phyloP scores from a whole-genome alignment of 352 stramenopile species.

The Pythium dissimile region DNA sequence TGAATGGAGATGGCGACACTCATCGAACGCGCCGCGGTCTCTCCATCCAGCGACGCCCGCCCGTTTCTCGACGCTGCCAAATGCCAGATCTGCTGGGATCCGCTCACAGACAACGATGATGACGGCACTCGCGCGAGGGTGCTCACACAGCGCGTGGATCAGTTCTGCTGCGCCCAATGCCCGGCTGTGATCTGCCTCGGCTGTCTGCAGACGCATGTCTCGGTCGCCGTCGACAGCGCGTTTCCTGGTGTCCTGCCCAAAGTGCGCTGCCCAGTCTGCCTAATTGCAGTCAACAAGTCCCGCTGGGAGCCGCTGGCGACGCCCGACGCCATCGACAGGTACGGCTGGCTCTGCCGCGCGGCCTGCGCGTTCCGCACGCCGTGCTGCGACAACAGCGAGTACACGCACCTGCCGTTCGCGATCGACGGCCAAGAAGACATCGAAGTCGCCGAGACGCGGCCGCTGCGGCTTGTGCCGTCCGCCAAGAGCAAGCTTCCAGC shows the following conservation, averaged over 20 bases:
- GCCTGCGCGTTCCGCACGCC: constrained; percentile 23
- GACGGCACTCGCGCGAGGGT: background rate
- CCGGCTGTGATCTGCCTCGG: constrained; percentile 26
- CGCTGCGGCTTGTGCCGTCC: constrained; percentile 11
- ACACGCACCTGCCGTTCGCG: constrained; percentile 21
- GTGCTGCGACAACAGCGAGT: constrained; percentile 26
- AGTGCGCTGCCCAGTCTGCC: constrained; percentile 40
- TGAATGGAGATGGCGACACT: background rate
- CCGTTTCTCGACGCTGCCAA: background rate
- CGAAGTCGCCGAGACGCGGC: constrained; percentile 12
- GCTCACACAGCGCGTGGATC: constrained; percentile 1
- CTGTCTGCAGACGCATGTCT: constrained; percentile 30
- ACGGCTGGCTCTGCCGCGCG: constrained; percentile 12
- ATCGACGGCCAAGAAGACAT: constrained; percentile 14
- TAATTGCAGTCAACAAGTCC: constrained; percentile 26
- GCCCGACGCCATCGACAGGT: constrained; percentile 17
- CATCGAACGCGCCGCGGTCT: background rate
- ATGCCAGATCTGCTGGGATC: constrained; percentile 47
- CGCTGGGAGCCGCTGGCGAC: constrained; percentile 9
- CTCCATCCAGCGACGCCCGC: background rate
- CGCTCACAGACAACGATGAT: background rate
- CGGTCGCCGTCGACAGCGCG: constrained; percentile 22
- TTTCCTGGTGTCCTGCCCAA: constrained; percentile 39
- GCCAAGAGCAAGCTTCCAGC: constrained; percentile 12
- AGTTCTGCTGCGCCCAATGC: constrained; percentile 31